Evolutionary conservation across 768 basidiomycete species (phyloP), one percentile per base, ranked within the genome.

Genomic region (Saitozyma podzolica): DNA sequence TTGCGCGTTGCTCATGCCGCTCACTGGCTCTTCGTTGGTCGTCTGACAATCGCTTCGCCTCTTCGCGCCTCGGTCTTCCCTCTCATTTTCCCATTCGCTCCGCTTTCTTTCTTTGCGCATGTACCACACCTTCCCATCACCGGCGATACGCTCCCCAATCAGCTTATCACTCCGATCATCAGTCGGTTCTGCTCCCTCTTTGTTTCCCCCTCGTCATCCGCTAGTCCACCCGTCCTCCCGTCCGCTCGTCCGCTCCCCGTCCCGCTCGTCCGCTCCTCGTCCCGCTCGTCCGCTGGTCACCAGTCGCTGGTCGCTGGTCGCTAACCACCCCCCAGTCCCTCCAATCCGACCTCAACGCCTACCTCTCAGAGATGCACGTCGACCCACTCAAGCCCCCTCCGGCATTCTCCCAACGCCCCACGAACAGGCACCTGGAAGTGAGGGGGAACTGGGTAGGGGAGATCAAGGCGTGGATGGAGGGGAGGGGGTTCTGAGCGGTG

Each of bases 341-440:
- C 20, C 65, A 67, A 58, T 16, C 53, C 8, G 53, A 63, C 14
- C 56, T 70, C 14, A 63, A 61, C 40, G 43, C 50, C 8, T 56
- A 64, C n/a, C 52, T 70, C 49, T 10, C 60, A 48, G 43, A 20
- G 40, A 54, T 55, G 8, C 62, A 64, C 50, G 54, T 67, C 19
- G 65, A 70, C 50, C 68, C 68, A 0, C 41, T 66, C 3, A 37
- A 41, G 51, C 37, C 53, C 3, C 54, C 62, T 3, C 65, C 68
- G 14, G 29, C 43, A 43, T 42, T 51, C 11, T 62, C 52, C 20
- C 17, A 66, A 5, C 62, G 63, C 7, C 65, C 65, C 29, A 66
- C 68, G 40, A 70, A 66, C 56, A 19, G 42, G 20, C 65, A 70
- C 56, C 17, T 70, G 42, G 62, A 60, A 14, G 42, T 70, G 29